These are phyloP conservation scores for Filobasidium uniguttulatum DNA, from an alignment of 1,284 basidiomycete genomes.

Conservation along the genomic window DNA sequence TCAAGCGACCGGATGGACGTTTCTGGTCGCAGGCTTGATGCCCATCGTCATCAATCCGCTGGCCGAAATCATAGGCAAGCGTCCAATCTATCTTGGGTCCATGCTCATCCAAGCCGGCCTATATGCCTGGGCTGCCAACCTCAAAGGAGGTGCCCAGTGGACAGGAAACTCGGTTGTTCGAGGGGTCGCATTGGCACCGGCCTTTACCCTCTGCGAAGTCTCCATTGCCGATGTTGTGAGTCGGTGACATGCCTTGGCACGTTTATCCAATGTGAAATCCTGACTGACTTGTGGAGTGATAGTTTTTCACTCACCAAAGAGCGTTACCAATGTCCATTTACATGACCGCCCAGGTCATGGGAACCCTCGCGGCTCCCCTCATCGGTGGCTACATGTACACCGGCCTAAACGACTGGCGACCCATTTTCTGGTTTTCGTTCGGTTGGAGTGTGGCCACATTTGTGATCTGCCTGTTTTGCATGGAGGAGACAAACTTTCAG, in stretches of 20 bases:
- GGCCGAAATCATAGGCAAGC: slow-evolving; percentile 20
- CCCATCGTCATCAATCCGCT: slow-evolving; percentile 18
- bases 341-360: slow-evolving; percentile 17
- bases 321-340: slow-evolving; percentile 19
- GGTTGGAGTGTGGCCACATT: no score
- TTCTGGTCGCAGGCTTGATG: slow-evolving; percentile 18
- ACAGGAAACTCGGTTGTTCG: slow-evolving; percentile 13
- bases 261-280: background rate
- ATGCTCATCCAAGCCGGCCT: slow-evolving; percentile 9
- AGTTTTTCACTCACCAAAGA: slow-evolving; percentile 24
- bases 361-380: slow-evolving; percentile 17
- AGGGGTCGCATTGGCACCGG: slow-evolving; percentile 18
- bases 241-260: background rate
- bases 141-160: slow-evolving; percentile 16
- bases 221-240: slow-evolving; percentile 20
- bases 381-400: slow-evolving; percentile 21
- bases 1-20: slow-evolving; percentile 20
- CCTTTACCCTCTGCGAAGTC: slow-evolving; percentile 19
- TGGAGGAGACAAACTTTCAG: no score
- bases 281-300: background rate
- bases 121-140: slow-evolving; percentile 17
- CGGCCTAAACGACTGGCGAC: slow-evolving; percentile 17
- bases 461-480: no score
- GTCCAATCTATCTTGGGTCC: slow-evolving; percentile 18
- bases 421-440: no score